Evolutionary conservation across 306 rosid genomes (phyloP).

Genomic region (Prunus kanzakura): DNA sequence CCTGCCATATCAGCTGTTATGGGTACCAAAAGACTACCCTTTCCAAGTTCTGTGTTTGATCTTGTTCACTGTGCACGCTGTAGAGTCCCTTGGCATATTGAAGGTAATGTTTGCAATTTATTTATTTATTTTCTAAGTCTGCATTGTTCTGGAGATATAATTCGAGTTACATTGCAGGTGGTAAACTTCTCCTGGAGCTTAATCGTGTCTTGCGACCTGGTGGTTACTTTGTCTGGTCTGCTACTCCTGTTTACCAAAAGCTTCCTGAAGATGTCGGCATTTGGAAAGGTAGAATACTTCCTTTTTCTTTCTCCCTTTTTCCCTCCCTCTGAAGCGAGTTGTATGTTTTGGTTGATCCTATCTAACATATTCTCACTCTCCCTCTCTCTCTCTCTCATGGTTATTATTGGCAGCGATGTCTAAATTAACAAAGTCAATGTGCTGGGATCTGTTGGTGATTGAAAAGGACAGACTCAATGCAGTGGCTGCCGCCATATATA

Average conservation of each 20-base stretch:
- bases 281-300: conserved; percentile 62
- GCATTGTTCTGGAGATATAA: conserved; percentile 15
- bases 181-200: conserved; percentile 75
- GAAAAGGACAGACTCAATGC: conserved; percentile 58
- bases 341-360: conserved; percentile 10
- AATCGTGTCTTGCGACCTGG: conserved; percentile 88
- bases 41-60: conserved; percentile 76
- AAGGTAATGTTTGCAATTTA: conserved; percentile 39
- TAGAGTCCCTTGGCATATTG: conserved; percentile 95
- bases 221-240: conserved; percentile 93
- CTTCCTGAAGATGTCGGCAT: conserved; percentile 64
- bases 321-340: conserved; percentile 2
- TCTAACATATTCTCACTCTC: not conserved
- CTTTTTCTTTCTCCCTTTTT: not conserved
- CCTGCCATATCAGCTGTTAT: conserved; percentile 80
- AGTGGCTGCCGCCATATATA: conserved; percentile 74
- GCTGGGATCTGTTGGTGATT: conserved; percentile 74
- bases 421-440: conserved; percentile 65
- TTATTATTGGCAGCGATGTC: conserved; percentile 57
- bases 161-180: conserved; percentile 48
- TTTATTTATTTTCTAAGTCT: not conserved
- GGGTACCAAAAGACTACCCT: conserved; percentile 78
- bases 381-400: conserved; percentile 4
- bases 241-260: conserved; percentile 85
- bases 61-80: conserved; percentile 89